A percentile compares a stretch with the other conserved stretches of the same genome.
These are phyloP conservation scores for Coprinopsis sp. DNA, from an alignment of 768 basidiomycete genomes.

Conservation along the genomic window DNA sequence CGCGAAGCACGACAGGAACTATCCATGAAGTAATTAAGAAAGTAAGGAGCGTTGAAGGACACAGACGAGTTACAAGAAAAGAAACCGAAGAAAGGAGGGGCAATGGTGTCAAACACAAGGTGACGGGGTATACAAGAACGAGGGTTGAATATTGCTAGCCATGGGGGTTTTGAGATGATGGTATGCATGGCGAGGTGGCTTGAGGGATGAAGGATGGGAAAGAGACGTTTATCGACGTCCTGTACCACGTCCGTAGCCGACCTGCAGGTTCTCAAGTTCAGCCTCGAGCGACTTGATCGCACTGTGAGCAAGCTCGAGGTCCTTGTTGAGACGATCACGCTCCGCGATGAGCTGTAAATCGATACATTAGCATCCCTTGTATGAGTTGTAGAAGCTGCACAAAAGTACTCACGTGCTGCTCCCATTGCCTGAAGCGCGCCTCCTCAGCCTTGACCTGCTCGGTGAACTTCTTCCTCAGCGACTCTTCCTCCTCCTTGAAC, in stretches of 20 bases:
- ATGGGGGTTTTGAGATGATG: no score
- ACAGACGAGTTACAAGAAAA: no score
- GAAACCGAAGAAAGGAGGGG: no score
- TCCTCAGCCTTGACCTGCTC: conserved; percentile 99
- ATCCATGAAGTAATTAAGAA: no score
- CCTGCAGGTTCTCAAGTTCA: conserved; percentile 86
- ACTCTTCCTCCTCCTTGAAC: conserved; percentile 99
- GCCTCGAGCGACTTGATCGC: conserved; percentile 88
- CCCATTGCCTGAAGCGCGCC: conserved; percentile 97
- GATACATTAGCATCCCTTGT: conserved; percentile 13
- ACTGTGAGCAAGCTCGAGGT: conserved; percentile 88
- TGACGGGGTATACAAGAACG: no score
- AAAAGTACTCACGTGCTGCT: conserved; percentile 76
- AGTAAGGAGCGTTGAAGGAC: no score
- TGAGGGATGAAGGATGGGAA: conserved; percentile 5
- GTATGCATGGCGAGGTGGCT: no score
- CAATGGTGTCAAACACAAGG: no score
- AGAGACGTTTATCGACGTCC: conserved; percentile 47
- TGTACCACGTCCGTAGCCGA: conserved; percentile 76
- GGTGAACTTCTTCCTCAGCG: conserved; percentile 93
- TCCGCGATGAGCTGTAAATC: conserved; percentile 85
- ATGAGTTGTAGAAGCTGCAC: neutral
- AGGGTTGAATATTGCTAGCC: no score
- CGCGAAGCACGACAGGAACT: no score
- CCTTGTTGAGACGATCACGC: conserved; percentile 98